These are phyloP conservation scores for Nemania bipapillata DNA, from an alignment of 2,329 filamentous ascomycete species.

Conservation along the genomic window DNA sequence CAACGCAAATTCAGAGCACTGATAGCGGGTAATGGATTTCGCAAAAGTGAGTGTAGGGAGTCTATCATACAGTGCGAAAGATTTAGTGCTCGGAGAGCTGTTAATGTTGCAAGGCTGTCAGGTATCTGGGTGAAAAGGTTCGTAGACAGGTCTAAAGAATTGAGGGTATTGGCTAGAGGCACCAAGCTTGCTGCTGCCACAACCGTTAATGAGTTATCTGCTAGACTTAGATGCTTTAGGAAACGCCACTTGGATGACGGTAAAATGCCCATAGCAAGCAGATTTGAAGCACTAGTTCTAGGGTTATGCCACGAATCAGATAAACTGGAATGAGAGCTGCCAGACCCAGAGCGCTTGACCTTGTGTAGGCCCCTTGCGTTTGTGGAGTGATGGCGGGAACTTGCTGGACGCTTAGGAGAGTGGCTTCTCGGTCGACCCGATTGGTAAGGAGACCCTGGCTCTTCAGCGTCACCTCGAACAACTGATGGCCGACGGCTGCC, in stretches of 20 bases:
- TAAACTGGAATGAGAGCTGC: slow-evolving; percentile 86
- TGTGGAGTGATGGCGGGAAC: slow-evolving; percentile 76
- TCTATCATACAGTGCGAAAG: slow-evolving; percentile 98
- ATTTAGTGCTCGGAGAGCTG: slow-evolving; percentile 89
- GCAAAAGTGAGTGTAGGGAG: slow-evolving; percentile 85
- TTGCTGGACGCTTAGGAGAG: slow-evolving; percentile 81
- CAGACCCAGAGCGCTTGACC: slow-evolving; percentile 86
- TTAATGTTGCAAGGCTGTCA: slow-evolving; percentile 85
- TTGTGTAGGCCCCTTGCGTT: slow-evolving; percentile 77
- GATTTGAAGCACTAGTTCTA: slow-evolving; percentile 80
- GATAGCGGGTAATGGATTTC: slow-evolving; percentile 90
- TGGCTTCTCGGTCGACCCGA: slow-evolving; percentile 73
- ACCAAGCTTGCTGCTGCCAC: slow-evolving; percentile 79
- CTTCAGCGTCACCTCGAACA: slow-evolving; percentile 61
- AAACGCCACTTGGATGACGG: slow-evolving; percentile 94
- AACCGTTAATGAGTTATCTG: slow-evolving; percentile 88
- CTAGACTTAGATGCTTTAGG: slow-evolving; percentile 86
- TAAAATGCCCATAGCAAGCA: slow-evolving; percentile 76
- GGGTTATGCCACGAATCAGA: slow-evolving; percentile 72
- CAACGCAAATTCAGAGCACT: slow-evolving; percentile 90
- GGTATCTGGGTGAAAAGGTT: slow-evolving; percentile 96
- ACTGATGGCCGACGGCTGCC: slow-evolving; percentile 59
- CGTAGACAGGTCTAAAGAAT: slow-evolving; percentile 89
- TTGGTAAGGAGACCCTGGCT: slow-evolving; percentile 58
- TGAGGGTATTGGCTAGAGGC: slow-evolving; percentile 86